A percentile compares a stretch with the other conserved stretches of the same genome.
Evolutionary conservation across 257 asterid species (phyloP).

Genomic region (Ehretia macrophylla): DNA sequence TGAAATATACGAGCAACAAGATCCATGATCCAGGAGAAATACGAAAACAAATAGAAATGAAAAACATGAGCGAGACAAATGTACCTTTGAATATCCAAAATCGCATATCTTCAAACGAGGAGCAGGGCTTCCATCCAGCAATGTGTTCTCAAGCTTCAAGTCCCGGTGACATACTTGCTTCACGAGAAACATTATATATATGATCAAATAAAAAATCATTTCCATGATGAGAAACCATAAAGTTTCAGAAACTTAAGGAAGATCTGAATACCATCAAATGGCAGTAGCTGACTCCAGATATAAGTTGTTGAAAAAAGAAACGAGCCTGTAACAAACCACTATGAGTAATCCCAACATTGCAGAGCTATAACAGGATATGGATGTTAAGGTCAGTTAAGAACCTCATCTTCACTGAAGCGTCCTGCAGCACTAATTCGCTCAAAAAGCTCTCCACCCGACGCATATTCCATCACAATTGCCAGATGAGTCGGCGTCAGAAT

Average conservation of each 20-base stretch:
- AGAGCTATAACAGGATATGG: background rate
- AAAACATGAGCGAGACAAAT: background rate
- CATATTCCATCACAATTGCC: conserved; percentile 94
- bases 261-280: conserved; percentile 62
- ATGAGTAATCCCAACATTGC: conserved; percentile 1
- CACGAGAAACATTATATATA: conserved; percentile 20
- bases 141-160: conserved; percentile 80
- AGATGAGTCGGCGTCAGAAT: conserved; percentile 85
- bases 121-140: conserved; percentile 89
- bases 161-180: conserved; percentile 93
- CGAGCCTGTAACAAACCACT: conserved; percentile 55
- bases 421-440: conserved; percentile 85
- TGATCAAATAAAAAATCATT: background rate
- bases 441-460: conserved; percentile 91
- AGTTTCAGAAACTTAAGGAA: conserved; percentile 7
- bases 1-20: background rate
- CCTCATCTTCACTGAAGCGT: conserved; percentile 92
- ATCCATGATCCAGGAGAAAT: background rate
- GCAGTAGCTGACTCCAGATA: conserved; percentile 95
- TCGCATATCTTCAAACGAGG: conserved; percentile 89
- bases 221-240: background rate
- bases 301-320: conserved; percentile 86
- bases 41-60: background rate
- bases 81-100: conserved; percentile 93
- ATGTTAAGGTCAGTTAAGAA: conserved; percentile 17